These are phyloP conservation scores for Ophiocordyceps robertsii DNA, from an alignment of 2,329 filamentous ascomycete genomes.

Conservation along the genomic window DNA sequence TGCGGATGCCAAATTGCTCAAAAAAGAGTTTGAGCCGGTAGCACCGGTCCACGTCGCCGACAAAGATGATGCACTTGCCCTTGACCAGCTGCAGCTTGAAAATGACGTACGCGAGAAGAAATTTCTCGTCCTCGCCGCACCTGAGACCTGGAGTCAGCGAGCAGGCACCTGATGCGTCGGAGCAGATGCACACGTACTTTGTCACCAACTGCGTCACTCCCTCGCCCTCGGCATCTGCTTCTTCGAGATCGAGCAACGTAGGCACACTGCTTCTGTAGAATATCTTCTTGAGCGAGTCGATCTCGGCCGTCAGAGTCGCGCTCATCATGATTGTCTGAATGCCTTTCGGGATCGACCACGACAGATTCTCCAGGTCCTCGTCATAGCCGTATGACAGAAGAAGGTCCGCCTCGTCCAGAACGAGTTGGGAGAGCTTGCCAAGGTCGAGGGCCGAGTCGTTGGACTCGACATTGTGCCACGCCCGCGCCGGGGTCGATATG, in stretches of 20 bases:
- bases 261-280: conserved; percentile 63
- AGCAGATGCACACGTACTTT: conserved; percentile 31
- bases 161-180: not conserved
- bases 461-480: conserved; percentile 62
- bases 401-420: conserved; percentile 90
- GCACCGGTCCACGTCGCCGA: conserved; percentile 73
- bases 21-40: conserved; percentile 91
- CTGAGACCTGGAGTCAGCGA: conserved; percentile 20
- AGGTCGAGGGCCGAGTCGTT: conserved; percentile 50
- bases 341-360: conserved; percentile 66
- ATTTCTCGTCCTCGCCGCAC: conserved; percentile 96
- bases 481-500: conserved; percentile 79
- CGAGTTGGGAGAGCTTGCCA: conserved; percentile 58
- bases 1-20: conserved; percentile 92
- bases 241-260: conserved; percentile 67
- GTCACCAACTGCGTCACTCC: conserved; percentile 80
- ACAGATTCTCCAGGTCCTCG: conserved; percentile 71
- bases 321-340: conserved; percentile 90
- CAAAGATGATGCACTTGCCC: conserved; percentile 65
- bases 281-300: conserved; percentile 70
- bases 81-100: conserved; percentile 91
- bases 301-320: conserved; percentile 77
- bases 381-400: conserved; percentile 91
- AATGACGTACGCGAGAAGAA: conserved; percentile 81
- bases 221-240: conserved; percentile 63